phyloP scores from a whole-genome alignment of 768 basidiomycete genomes.

The Rhodotorula diobovata region DNA sequence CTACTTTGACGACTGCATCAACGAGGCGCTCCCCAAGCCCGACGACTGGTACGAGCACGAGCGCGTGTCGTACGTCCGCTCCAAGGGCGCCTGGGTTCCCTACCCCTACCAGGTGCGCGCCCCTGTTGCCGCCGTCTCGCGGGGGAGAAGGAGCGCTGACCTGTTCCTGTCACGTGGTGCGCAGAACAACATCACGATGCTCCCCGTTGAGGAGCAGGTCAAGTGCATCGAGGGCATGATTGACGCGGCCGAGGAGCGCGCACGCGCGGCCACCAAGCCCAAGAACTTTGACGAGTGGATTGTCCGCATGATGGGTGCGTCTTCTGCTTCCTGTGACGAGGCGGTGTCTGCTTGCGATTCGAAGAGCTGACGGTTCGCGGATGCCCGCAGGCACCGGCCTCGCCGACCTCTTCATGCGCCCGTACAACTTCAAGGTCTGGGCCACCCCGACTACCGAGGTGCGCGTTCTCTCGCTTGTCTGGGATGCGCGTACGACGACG shows the following conservation, averaged over 20 bases:
- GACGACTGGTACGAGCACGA: constrained; percentile 50
- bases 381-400: constrained; percentile 43
- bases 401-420: constrained; percentile 50
- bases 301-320: constrained; percentile 46
- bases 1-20: constrained; percentile 49
- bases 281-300: constrained; percentile 50
- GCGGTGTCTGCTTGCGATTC: background rate
- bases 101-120: constrained; percentile 43
- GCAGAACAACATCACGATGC: constrained; percentile 49
- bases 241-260: constrained; percentile 46
- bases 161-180: constrained; percentile 2
- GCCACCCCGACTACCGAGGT: constrained; percentile 46
- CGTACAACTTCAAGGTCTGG: constrained; percentile 52
- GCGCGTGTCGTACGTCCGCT: constrained; percentile 49
- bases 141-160: background rate
- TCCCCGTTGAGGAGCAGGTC: constrained; percentile 48
- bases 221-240: constrained; percentile 49
- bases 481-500: no score
- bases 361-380: background rate
- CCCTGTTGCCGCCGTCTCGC: background rate
- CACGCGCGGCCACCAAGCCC: constrained; percentile 45
- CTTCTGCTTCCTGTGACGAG: background rate
- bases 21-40: constrained; percentile 47
- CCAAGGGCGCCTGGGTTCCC: constrained; percentile 47
- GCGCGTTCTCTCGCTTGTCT: background rate